Base-by-base conservation (phyloP, 2,329 filamentous ascomycete genomes). In the Rhinocladiella mackenziei region DNA sequence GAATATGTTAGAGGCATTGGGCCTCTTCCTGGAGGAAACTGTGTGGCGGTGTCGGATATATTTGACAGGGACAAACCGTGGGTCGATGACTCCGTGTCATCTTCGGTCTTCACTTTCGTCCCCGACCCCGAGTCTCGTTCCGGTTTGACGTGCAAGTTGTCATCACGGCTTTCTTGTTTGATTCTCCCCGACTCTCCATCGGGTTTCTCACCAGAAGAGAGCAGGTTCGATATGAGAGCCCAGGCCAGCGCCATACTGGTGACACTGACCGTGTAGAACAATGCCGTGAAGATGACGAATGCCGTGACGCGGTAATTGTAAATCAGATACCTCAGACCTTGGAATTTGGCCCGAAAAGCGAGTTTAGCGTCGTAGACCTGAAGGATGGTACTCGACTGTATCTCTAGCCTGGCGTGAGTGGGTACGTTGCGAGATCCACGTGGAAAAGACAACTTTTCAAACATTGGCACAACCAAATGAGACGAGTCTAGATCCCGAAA, bases 181-280 rank as follows among this genome's bases (percentile, higher is more conserved):
- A 32, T 41, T 18, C 8, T 26, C 23, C 19, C 45, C 13, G 25
- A 19, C 25, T 48, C 30, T 39, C 45, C 43, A 42, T 37, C 25
- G 44, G 49, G 29, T 5, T 11, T 23, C 15, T 3, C 48, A 35
- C 50, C 45, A 31, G 39, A 52, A 18, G 50, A 62, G 26, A 56
- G 60, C 31, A 70, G 59, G 31, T 70, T 57, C 23, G 68, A 68
- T 6, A 55, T 41, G 0, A 76, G 33, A 1, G 76, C 62, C 83
- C 86, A 94, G 0, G 77, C 81, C 1, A 81, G 26, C 1, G 73
- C 70, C 62, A 85, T 77, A 30, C 82, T 83, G 0, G 80, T 53
- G 58, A 94, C 73, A 60, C 91, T 88, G 9, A 80, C 78, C 1
- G 70, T 61, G 88, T 89, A 97, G 65, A 96, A 96, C 0, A 78